Percentiles rank a stretch among this genome's conserved stretches.
phyloP scores from a whole-genome alignment of 352 stramenopile genomes.

The Pythium vanterpoolii region DNA sequence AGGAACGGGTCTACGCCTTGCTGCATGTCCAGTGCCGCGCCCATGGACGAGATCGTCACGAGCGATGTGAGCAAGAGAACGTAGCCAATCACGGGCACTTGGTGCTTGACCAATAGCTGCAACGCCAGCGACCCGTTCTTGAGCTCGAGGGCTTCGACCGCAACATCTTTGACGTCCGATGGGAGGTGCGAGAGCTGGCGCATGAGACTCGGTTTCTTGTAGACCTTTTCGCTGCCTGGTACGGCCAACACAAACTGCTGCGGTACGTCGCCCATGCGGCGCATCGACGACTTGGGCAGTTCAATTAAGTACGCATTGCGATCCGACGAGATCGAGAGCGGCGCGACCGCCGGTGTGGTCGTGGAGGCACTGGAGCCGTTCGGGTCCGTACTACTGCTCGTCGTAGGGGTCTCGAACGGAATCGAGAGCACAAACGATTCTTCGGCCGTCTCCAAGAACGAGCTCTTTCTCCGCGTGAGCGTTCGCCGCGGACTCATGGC shows the following conservation, averaged over 20 bases:
- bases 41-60: conserved; percentile 75
- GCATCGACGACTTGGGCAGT: conserved; percentile 46
- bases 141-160: conserved; percentile 68
- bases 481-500: conserved; percentile 33
- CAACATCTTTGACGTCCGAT: conserved; percentile 67
- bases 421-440: conserved; percentile 82
- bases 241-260: conserved; percentile 83
- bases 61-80: conserved; percentile 64
- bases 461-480: conserved; percentile 63
- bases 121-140: conserved; percentile 62
- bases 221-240: conserved; percentile 47
- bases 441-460: conserved; percentile 64
- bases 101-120: conserved; percentile 69
- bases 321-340: conserved; percentile 38
- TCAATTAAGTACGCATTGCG: conserved; percentile 79
- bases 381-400: conserved; percentile 19
- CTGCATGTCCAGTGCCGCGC: conserved; percentile 68
- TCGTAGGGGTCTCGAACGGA: conserved; percentile 58
- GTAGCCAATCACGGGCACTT: conserved; percentile 78
- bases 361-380: conserved; percentile 12
- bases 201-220: conserved; percentile 53
- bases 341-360: conserved; percentile 22
- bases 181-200: conserved; percentile 60
- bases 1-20: conserved; percentile 72
- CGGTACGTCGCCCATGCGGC: conserved; percentile 25